Conservation (phyloP, 352 stramenopile species). For the Globisporangium spiculum region DNA sequence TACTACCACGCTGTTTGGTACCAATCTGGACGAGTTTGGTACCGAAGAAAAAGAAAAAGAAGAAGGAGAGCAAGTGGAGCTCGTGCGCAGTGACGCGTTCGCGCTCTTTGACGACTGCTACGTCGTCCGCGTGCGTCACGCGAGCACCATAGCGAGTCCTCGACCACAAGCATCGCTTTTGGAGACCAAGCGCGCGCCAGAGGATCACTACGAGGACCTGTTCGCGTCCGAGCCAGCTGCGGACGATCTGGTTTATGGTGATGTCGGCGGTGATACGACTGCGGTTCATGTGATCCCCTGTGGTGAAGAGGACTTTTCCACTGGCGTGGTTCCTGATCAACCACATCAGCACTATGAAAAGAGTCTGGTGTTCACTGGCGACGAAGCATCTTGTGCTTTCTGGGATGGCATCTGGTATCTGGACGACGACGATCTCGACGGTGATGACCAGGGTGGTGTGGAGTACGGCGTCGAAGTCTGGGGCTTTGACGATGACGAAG, state of each 20-base stretch:
- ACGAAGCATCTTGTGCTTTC: conserved; percentile 15
- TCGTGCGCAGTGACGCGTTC: conserved; percentile 18
- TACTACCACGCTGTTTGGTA: background rate
- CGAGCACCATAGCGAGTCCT: background rate
- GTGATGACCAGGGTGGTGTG: background rate
- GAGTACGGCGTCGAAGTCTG: conserved; percentile 7
- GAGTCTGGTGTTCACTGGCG: conserved; percentile 11
- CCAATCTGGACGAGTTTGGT: background rate
- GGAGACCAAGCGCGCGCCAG: background rate
- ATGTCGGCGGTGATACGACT: background rate
- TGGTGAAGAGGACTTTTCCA: background rate
- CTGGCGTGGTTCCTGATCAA: background rate
- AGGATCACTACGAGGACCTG: background rate
- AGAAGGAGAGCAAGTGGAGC: conserved; percentile 11
- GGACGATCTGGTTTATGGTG: background rate
- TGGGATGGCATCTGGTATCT: conserved; percentile 17
- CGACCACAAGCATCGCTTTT: background rate
- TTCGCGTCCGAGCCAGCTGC: background rate
- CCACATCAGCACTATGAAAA: background rate
- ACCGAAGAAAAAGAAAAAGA: background rate
- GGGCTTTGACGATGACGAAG: background rate
- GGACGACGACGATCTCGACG: conserved; percentile 5
- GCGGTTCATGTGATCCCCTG: background rate
- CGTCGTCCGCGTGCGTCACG: conserved; percentile 15
- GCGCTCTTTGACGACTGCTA: conserved; percentile 22